Conservation (phyloP, 345 rosid genomes). For the Aquilaria sinensis region DNA sequence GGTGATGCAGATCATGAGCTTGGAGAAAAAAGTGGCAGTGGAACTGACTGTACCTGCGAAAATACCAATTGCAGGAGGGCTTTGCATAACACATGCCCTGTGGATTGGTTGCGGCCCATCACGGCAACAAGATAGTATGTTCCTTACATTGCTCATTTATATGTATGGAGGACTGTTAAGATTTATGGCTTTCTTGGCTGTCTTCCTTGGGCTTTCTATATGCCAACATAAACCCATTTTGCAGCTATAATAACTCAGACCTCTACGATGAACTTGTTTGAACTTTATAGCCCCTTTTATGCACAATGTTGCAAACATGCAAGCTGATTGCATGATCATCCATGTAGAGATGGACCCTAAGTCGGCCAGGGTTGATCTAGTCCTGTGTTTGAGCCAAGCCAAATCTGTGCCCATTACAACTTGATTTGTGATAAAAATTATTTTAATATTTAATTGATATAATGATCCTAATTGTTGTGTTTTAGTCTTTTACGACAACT, state of each 20-base stretch:
- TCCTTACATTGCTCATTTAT: conserved; percentile 7
- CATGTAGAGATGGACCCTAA: not conserved
- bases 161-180: not conserved
- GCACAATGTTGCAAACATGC: not conserved
- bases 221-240: not conserved
- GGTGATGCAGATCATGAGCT: conserved; percentile 53
- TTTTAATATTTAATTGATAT: no score
- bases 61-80: conserved; percentile 61
- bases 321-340: conserved; percentile 7
- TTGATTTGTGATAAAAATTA: no score
- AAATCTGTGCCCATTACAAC: no score
- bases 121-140: conserved; percentile 84
- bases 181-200: conserved; percentile 11
- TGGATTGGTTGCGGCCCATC: conserved; percentile 71
- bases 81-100: conserved; percentile 64
- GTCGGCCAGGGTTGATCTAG: no score
- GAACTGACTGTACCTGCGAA: conserved; percentile 65
- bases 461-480: no score
- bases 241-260: not conserved
- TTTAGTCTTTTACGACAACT: no score
- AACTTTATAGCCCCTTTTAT: not conserved
- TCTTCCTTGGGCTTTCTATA: not conserved
- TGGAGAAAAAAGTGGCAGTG: conserved; percentile 46
- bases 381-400: no score
- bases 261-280: conserved; percentile 6